Conservation (phyloP, 1,284 basidiomycete species). For the Bondarzewia mesenterica region DNA sequence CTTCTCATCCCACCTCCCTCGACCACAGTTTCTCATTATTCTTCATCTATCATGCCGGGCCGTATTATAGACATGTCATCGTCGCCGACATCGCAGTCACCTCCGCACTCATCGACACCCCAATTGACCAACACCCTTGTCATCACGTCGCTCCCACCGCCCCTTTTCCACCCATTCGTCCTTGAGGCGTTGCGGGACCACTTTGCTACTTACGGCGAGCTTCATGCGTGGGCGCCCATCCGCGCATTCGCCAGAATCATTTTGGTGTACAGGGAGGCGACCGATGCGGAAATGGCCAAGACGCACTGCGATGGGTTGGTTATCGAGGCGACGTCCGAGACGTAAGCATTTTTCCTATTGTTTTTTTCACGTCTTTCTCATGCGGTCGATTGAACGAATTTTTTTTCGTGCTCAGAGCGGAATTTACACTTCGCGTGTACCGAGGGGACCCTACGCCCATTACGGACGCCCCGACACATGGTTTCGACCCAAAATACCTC, state of each 20-base stretch:
- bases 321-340: conserved; percentile 40
- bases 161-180: conserved; percentile 60
- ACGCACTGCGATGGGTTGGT: conserved; percentile 51
- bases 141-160: conserved; percentile 23
- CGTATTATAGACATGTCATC: background rate
- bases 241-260: conserved; percentile 76
- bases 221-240: conserved; percentile 84
- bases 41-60: background rate
- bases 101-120: conserved; percentile 9
- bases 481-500: conserved; percentile 44
- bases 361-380: background rate
- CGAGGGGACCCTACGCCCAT: conserved; percentile 72
- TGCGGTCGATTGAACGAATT: background rate
- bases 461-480: conserved; percentile 26
- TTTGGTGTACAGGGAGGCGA: conserved; percentile 64
- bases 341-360: conserved; percentile 29
- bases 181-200: conserved; percentile 60
- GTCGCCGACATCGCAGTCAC: background rate
- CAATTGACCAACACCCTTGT: conserved; percentile 28
- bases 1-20: no score
- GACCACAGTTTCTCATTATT: no score
- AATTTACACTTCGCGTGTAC: conserved; percentile 66
- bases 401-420: conserved; percentile 28
- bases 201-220: conserved; percentile 65
- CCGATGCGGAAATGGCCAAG: conserved; percentile 61